Evolutionary conservation across 2,329 filamentous ascomycete genomes (phyloP), one percentile per base, ranked within the genome.

Genomic region (Aspergillus versicolor): DNA sequence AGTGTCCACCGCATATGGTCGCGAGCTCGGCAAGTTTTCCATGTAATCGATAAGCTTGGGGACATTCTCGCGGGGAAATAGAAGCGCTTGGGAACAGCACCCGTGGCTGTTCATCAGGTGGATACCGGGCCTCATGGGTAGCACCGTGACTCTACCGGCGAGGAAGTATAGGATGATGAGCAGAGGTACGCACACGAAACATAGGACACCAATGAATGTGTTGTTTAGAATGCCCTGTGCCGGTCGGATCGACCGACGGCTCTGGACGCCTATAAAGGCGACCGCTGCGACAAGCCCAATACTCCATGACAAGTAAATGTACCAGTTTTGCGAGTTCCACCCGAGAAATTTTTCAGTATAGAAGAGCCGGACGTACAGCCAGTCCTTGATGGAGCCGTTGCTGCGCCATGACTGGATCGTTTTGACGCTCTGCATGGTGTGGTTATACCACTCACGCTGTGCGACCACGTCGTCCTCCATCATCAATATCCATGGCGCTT

Each of bases 381-480:
- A 70, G 49, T 66, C 61, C 19, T 50, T 50, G 38, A 66, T 46
- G 4, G 19, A 22, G 5, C 60, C 63, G 27, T 24, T 54, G 15
- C 37, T 38, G 9, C 44, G 45, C 62, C 59, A 60, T 1, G 56
- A 49, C 45, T 76, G 67, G 6, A 74, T 70, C n/a, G 66, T 61
- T 22, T 71, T 60, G 12, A 80, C 65, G 3, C 69, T 77, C 13
- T 70, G 60, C 55, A 76, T 66, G 0, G 75, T 76, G 9, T 74
- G 71, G 38, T 72, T 66, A 58, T 76, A 79, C 79, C 79, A 81
- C 8, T 75, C 73, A 37, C 76, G 73, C 65, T 77, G 73, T 32
- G 77, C 78, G 9, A 82, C 60, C 7, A 76, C 72, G 57, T 81
- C 79, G 57, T 81, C 79, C 61, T 81, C 79, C 8, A 81, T 65